Conservation (phyloP, 768 basidiomycete species). For the Strobilomyces echinocephalus region DNA sequence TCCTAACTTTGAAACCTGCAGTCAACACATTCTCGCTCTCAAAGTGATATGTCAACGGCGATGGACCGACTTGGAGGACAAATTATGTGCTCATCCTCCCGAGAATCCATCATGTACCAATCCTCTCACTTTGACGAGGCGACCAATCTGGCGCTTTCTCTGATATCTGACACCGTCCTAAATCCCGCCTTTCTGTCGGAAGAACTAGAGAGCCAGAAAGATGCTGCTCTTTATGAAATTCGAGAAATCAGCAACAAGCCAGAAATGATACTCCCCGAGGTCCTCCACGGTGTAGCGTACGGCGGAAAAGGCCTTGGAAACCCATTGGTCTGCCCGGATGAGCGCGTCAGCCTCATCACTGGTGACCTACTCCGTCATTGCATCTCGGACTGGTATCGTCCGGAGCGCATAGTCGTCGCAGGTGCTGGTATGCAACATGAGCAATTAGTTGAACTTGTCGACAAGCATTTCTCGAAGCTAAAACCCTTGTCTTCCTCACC, state of each 20-base stretch:
- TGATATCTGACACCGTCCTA: constrained; percentile 88
- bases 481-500: constrained; percentile 32
- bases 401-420: constrained; percentile 93
- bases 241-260: constrained; percentile 85
- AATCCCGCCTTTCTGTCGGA: constrained; percentile 70
- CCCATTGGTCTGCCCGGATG: constrained; percentile 81
- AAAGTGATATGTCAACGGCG: constrained; percentile 72
- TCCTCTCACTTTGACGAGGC: constrained; percentile 87
- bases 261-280: constrained; percentile 88
- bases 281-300: constrained; percentile 86
- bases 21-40: constrained; percentile 70
- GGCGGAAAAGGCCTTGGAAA: constrained; percentile 78
- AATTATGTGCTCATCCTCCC: constrained; percentile 83
- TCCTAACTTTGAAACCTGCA: constrained; percentile 28
- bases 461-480: constrained; percentile 78
- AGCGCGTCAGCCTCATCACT: constrained; percentile 68
- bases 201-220: constrained; percentile 79
- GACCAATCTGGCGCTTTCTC: constrained; percentile 75
- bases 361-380: constrained; percentile 54
- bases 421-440: constrained; percentile 91
- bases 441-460: constrained; percentile 77
- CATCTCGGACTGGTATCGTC: constrained; percentile 81
- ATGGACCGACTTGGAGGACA: constrained; percentile 87
- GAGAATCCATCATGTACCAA: constrained; percentile 97
- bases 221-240: constrained; percentile 87